Conservation (phyloP, 164 flowering plant genomes). For the Annona cherimola region DNA sequence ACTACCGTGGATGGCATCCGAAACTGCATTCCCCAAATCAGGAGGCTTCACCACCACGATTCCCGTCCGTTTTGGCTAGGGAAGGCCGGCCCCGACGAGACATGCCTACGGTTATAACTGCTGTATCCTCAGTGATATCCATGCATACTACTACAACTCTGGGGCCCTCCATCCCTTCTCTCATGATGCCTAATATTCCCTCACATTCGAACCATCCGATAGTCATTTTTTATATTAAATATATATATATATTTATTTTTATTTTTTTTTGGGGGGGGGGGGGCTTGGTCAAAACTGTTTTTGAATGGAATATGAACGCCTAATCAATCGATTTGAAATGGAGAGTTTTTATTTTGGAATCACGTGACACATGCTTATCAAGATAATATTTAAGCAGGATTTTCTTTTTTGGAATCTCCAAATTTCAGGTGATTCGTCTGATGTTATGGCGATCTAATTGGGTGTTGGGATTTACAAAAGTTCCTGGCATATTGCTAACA, state of each 20-base stretch:
- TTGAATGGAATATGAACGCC: no score
- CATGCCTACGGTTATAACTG: background rate
- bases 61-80: background rate
- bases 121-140: background rate
- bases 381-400: no score
- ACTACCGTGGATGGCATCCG: background rate
- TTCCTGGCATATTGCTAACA: no score
- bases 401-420: no score
- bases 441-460: no score
- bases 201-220: background rate
- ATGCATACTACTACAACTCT: background rate
- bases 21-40: background rate
- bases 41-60: background rate
- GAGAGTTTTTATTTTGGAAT: no score
- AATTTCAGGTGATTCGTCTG: no score
- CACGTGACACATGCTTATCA: no score
- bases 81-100: background rate
- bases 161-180: background rate
- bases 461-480: no score
- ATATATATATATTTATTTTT: no score
- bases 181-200: background rate
- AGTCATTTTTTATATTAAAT: background rate
- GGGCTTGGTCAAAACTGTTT: background rate
- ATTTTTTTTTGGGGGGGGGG: background rate
- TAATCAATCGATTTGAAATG: no score